phyloP scores from a whole-genome alignment of 2,329 filamentous ascomycete genomes.

The Rhinocladiella mackenziei region DNA sequence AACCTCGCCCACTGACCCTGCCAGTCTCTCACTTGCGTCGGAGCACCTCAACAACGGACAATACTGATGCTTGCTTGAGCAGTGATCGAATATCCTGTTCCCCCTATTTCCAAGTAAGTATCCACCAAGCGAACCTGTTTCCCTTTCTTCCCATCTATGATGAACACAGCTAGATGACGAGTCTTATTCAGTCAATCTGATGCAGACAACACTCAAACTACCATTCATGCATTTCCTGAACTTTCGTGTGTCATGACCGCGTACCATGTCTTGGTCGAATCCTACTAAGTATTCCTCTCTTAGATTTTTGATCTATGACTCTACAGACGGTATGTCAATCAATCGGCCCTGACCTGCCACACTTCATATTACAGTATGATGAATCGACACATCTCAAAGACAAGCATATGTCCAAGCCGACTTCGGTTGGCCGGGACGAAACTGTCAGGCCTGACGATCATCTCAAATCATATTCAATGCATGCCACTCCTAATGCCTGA shows the following conservation, averaged over 20 bases:
- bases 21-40: neutral
- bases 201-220: slow-evolving; percentile 56
- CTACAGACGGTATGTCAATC: slow-evolving; percentile 1
- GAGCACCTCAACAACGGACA: neutral
- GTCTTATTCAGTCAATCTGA: slow-evolving; percentile 59
- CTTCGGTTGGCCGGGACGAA: slow-evolving; percentile 47
- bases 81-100: neutral
- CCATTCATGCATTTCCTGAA: slow-evolving; percentile 60
- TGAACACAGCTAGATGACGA: slow-evolving; percentile 59
- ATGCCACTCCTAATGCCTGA: neutral
- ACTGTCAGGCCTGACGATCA: slow-evolving; percentile 40
- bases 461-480: neutral
- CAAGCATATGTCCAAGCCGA: slow-evolving; percentile 96
- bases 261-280: neutral
- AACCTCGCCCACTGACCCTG: slow-evolving; percentile 92
- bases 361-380: slow-evolving; percentile 58
- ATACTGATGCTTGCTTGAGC: neutral
- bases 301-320: too few species aligned
- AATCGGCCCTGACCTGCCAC: neutral
- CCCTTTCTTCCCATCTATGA: slow-evolving; percentile 35
- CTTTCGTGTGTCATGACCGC: neutral
- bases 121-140: neutral
- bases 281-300: neutral
- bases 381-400: slow-evolving; percentile 75
- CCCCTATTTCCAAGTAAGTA: too few species aligned